Conservation (phyloP, 495 filamentous ascomycete species). For the Aspergillus haitiensis region DNA sequence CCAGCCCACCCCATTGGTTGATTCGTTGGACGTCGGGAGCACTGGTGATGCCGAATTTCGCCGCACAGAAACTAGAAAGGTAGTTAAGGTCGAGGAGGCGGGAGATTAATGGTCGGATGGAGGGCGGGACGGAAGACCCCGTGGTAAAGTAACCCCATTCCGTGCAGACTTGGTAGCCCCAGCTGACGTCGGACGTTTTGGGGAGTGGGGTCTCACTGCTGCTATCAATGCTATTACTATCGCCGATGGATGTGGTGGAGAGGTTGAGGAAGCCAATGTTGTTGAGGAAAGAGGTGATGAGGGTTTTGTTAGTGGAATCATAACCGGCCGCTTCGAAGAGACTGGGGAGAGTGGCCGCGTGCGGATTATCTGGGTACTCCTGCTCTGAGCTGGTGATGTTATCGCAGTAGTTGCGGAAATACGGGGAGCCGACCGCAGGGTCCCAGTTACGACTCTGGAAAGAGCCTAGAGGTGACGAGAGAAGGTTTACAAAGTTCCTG, state of each 20-base stretch:
- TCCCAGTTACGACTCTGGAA: constrained; percentile 74
- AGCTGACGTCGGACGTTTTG: constrained; percentile 52
- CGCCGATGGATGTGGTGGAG: constrained; percentile 31
- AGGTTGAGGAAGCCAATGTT: constrained; percentile 61
- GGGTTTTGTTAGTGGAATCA: constrained; percentile 39
- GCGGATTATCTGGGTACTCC: constrained; percentile 47
- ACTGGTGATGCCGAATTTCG: constrained; percentile 62
- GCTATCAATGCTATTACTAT: neutral
- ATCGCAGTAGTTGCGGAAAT: constrained; percentile 59
- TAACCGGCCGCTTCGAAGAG: constrained; percentile 60
- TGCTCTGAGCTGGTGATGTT: constrained; percentile 52
- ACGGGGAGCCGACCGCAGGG: constrained; percentile 52
- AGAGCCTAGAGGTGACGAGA: constrained; percentile 50
- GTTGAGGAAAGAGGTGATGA: constrained; percentile 62
- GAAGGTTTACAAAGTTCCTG: constrained; percentile 60
- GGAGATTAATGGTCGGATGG: constrained; percentile 63
- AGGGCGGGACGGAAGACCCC: constrained; percentile 58
- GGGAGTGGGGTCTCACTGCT: constrained; percentile 8
- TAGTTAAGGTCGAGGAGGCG: constrained; percentile 60
- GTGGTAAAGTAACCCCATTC: constrained; percentile 71
- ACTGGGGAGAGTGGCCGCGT: constrained; percentile 37
- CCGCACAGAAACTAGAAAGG: constrained; percentile 51
- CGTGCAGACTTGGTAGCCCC: constrained; percentile 58
- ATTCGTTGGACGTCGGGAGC: constrained; percentile 56
- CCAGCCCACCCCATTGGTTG: constrained; percentile 69